phyloP scores from a whole-genome alignment of 1,284 basidiomycete species.

The Austroboletus rostrupii region DNA sequence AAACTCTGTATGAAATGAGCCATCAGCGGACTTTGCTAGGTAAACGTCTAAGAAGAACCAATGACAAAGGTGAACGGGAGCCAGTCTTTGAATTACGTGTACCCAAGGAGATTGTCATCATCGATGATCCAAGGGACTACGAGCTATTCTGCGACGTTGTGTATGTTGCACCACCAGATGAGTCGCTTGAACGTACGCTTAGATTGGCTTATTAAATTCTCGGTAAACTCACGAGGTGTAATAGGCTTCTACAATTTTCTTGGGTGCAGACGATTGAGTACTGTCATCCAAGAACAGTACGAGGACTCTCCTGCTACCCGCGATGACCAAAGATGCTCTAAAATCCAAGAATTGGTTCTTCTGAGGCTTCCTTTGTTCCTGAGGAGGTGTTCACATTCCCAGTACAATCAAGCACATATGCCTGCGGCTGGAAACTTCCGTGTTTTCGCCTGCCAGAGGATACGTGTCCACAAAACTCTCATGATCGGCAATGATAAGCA shows the following conservation, averaged over 20 bases:
- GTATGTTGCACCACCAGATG: conserved; percentile 61
- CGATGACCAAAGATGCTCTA: not conserved
- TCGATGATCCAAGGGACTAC: conserved; percentile 70
- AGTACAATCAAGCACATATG: not conserved
- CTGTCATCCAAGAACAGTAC: not conserved
- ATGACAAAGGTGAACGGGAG: conserved; percentile 58
- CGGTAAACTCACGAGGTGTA: not conserved
- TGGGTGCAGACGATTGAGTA: not conserved
- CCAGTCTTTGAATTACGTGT: conserved; percentile 35
- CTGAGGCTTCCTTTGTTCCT: conserved; percentile 1
- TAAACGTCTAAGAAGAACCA: conserved; percentile 38
- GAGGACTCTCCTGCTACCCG: not conserved
- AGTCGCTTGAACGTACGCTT: not conserved
- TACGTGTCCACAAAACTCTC: conserved; percentile 4
- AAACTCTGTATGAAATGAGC: conserved; percentile 51
- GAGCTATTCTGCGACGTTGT: conserved; percentile 72
- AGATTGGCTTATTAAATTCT: not conserved
- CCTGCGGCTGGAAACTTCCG: not conserved
- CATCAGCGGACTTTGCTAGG: conserved; percentile 69
- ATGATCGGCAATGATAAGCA: not conserved
- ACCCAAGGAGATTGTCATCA: conserved; percentile 63
- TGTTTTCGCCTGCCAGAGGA: not conserved
- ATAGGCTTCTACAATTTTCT: conserved; percentile 44
- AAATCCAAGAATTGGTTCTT: not conserved
- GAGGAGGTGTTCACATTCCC: not conserved